phyloP scores from a whole-genome alignment of 2,329 filamentous ascomycete species.

The Chrysosporium queenslandicum region DNA sequence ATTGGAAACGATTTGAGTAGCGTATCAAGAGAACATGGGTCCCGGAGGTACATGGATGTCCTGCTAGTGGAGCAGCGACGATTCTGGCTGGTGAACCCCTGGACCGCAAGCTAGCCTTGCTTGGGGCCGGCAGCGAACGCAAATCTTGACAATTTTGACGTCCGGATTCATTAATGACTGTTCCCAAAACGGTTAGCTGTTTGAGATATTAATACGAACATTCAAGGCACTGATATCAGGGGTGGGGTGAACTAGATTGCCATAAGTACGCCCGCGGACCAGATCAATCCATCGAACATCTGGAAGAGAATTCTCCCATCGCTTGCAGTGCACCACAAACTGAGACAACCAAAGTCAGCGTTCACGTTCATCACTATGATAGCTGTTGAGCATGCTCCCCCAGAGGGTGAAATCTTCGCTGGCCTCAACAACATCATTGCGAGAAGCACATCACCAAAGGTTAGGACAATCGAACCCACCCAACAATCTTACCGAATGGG shows the following conservation, averaged over 20 bases:
- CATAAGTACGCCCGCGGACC: slow-evolving; percentile 10
- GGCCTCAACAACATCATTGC: slow-evolving; percentile 22
- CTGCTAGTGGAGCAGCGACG: slow-evolving; percentile 8
- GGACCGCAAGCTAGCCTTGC: slow-evolving; percentile 7
- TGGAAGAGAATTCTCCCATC: slow-evolving; percentile 7
- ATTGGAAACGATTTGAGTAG: slow-evolving; percentile 11
- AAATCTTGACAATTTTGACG: slow-evolving; percentile 11
- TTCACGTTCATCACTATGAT: slow-evolving; percentile 2
- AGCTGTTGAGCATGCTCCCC: slow-evolving; percentile 6
- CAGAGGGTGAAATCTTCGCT: slow-evolving; percentile 16
- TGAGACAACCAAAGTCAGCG: neutral
- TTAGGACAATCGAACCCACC: slow-evolving; percentile 11
- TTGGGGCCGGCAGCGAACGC: slow-evolving; percentile 4
- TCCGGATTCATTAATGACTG: slow-evolving; percentile 3
- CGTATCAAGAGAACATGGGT: slow-evolving; percentile 9
- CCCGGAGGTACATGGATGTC: slow-evolving; percentile 2
- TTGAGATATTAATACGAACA: slow-evolving; percentile 13
- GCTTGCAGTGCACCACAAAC: neutral
- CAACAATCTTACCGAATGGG: neutral
- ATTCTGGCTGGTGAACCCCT: slow-evolving; percentile 4
- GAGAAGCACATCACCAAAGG: slow-evolving; percentile 19
- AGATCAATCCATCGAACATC: neutral
- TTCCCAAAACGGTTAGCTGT: slow-evolving; percentile 9
- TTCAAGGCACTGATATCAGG: slow-evolving; percentile 4
- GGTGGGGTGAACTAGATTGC: slow-evolving; percentile 5